Base-by-base conservation (phyloP, 2,329 filamentous ascomycete species). In the Aspergillus oerlinghausenensis region DNA sequence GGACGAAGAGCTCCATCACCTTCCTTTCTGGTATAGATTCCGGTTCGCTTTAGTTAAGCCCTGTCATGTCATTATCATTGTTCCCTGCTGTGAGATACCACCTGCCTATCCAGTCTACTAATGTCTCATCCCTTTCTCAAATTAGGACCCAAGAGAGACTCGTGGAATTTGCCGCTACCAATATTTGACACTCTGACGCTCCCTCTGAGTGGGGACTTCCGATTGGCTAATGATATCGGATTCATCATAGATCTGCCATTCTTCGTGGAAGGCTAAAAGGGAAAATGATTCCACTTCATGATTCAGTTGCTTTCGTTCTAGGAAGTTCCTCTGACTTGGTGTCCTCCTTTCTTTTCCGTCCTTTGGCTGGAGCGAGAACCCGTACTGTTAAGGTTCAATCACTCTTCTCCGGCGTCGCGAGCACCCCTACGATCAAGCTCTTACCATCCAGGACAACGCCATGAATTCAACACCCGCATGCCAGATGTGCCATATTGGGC, bases 401-500 rank as follows among this genome's bases (percentile, higher is more conserved):
- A 14, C 14, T 23, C 21, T 26, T 47, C 23, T 25, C 14, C 14
- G 43, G 43, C 25, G 43, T 21, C 43, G 21, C 23, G 14, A 47
- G 14, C 14, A 26, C 10, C 14, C 43, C 4, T 25, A 3, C 14
- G 9, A 26, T n/a, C 43, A 5, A 26, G n/a, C 42, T 10, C 42
- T 23, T 23, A 21, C 42, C n/a, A 23, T 23, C n/a, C 10, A 45
- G 19, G 43, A 25, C 43, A 23, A 47, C 38, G 2, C 10, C 23
- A 52, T 52, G 50, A 55, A 49, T 25, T 63, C 63, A 57, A 45
- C 59, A 53, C 42, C 63, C 7, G 45, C 40, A 42, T 70, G 62
- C 63, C 69, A 61, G 38, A 67, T 67, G 45, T 66, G 70, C 56
- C 70, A 73, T 49, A 65, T 73, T 21, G 67, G 71, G 61, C 65